Evolutionary conservation across 73 alveolate genomes (phyloP), one percentile per base, ranked within the genome.

Genomic region (Paramecium biaurelia): DNA sequence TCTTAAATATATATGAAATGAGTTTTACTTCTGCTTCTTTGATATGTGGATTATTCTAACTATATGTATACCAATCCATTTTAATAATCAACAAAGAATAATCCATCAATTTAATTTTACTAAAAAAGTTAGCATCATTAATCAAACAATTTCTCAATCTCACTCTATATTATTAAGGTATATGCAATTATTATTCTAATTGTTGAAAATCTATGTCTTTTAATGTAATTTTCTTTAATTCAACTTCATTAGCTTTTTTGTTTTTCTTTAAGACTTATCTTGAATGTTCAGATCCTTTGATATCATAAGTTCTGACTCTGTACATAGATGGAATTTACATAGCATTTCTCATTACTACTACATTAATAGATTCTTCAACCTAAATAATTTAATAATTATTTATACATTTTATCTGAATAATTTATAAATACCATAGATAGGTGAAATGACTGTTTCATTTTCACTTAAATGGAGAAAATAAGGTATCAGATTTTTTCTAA

Each of bases 61-160:
- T n/a, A 79, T 79, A 79, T 9, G 90, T 7, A 18, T 45, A 18
- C 90, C 90, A 79, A 79, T 79, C 90, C 41, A 79, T 34, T 79
- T 79, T 79, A 7, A 43, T 15, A 43, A 79, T 38, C 23, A 79
- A 21, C 2, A 76, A 11, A 3, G 59, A 47, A 47, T 47, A 47
- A 47, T 47, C 59, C 59, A 79, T 79, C 6, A 79, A 79, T 45
- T 47, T 79, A 9, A 47, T 34, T 23, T 42, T 41, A 2, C 37
- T 37, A 45, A 79, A 79, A 24, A 79, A 79, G 47, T 15, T 20
- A 14, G 90, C 70, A 42, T 79, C 90, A 4, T 63, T 38, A 7
- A 43, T 24, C 14, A 79, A 79, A 24, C 63, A 41, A 2, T 45
- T 38, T 38, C 28, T 43, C 14, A 79, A 24, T 74, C 58, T 74